Conservation (phyloP, 768 basidiomycete species). For the Russula foetens region DNA sequence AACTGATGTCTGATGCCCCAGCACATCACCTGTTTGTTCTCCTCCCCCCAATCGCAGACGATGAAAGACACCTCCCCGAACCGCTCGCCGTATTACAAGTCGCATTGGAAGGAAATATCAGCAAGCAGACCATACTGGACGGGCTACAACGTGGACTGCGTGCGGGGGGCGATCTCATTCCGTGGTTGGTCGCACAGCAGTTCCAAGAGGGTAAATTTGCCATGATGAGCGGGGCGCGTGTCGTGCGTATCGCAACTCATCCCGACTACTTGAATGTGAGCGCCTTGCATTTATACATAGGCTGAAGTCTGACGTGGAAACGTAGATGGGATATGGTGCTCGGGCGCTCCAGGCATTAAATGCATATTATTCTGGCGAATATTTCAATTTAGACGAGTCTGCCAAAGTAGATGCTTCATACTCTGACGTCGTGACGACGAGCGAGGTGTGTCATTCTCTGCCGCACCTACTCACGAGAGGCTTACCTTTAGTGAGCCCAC, state of each 20-base stretch:
- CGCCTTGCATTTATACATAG: slow-evolving; percentile 14
- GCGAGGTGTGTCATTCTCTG: slow-evolving; percentile 33
- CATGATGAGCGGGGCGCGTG: slow-evolving; percentile 77
- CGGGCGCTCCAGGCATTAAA: slow-evolving; percentile 82
- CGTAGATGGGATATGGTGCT: slow-evolving; percentile 94
- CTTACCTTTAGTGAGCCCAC: slow-evolving; percentile 30
- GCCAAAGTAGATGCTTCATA: slow-evolving; percentile 45
- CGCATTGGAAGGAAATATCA: slow-evolving; percentile 90
- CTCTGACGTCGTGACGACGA: slow-evolving; percentile 46
- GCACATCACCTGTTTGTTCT: slow-evolving; percentile 96
- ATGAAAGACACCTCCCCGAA: slow-evolving; percentile 86
- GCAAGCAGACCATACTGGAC: slow-evolving; percentile 77
- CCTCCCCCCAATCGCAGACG: slow-evolving; percentile 84
- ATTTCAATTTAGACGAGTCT: slow-evolving; percentile 77
- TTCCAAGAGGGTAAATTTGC: slow-evolving; percentile 97
- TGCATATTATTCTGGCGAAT: slow-evolving; percentile 88
- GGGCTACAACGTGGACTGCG: slow-evolving; percentile 75
- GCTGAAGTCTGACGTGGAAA: neutral
- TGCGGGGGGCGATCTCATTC: slow-evolving; percentile 94
- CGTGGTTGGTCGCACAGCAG: slow-evolving; percentile 91
- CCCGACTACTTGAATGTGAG: slow-evolving; percentile 88
- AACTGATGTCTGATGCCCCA: slow-evolving; percentile 92
- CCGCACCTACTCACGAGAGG: neutral
- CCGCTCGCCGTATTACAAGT: slow-evolving; percentile 95
- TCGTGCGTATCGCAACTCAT: slow-evolving; percentile 92